These are phyloP conservation scores for Emergomyces orientalis DNA, from an alignment of 2,329 filamentous ascomycete genomes.

Conservation along the genomic window DNA sequence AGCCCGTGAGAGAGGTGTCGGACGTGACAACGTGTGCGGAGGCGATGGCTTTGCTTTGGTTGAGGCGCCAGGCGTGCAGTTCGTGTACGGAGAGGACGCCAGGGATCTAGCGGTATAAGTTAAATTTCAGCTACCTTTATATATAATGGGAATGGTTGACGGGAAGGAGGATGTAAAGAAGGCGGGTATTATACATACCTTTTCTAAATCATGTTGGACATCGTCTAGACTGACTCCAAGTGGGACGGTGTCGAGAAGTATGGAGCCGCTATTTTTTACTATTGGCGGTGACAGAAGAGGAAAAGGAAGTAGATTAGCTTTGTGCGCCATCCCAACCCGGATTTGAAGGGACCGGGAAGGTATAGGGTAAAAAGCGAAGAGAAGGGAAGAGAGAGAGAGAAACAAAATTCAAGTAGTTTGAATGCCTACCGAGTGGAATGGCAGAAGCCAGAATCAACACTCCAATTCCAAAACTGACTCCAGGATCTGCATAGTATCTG, in stretches of 20 bases:
- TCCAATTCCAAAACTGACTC: constrained; percentile 58
- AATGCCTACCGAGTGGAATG: constrained; percentile 43
- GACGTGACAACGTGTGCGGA: constrained; percentile 59
- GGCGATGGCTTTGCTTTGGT: constrained; percentile 60
- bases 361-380: neutral
- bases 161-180: neutral
- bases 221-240: constrained; percentile 51
- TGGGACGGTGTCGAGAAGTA: constrained; percentile 60
- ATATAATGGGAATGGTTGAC: neutral
- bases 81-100: constrained; percentile 61
- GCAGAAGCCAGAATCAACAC: constrained; percentile 62
- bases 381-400: neutral
- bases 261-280: constrained; percentile 39
- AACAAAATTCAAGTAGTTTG: neutral
- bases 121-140: neutral
- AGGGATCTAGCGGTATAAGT: constrained; percentile 44
- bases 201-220: constrained; percentile 60
- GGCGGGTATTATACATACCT: constrained; percentile 32
- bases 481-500: constrained; percentile 64
- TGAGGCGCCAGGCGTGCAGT: constrained; percentile 63
- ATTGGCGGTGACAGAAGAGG: neutral
- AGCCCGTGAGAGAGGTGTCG: constrained; percentile 47
- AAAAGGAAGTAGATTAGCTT: neutral
- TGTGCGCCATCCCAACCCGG: neutral
- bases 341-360: neutral